Percentiles rank a stretch among this genome's conserved stretches.
Evolutionary conservation across 2,329 filamentous ascomycete species (phyloP).

Genomic region (Phialocephala sp.): DNA sequence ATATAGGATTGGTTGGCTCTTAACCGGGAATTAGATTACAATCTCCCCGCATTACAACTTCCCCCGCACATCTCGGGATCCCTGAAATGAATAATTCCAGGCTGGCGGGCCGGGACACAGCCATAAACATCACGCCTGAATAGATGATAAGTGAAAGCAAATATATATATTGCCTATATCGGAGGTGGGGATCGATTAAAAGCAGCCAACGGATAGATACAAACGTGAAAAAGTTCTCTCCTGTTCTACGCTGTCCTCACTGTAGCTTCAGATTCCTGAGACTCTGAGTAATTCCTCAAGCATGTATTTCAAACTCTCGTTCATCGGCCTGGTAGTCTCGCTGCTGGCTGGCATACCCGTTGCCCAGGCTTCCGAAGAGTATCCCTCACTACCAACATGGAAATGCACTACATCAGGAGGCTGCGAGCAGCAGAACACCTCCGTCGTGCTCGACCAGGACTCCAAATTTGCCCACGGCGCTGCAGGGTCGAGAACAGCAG

Average conservation of each 20-base stretch:
- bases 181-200: constrained; percentile 10
- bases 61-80: constrained; percentile 12
- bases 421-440: constrained; percentile 54
- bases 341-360: constrained; percentile 13
- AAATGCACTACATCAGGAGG: constrained; percentile 57
- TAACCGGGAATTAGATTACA: constrained; percentile 17
- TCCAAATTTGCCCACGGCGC: constrained; percentile 44
- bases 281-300: neutral
- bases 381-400: constrained; percentile 57
- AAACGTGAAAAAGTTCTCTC: constrained; percentile 5
- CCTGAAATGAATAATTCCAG: constrained; percentile 18
- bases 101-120: constrained; percentile 13
- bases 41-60: constrained; percentile 8
- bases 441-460: constrained; percentile 54
- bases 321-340: constrained; percentile 16
- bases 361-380: constrained; percentile 46
- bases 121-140: constrained; percentile 24
- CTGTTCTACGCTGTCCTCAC: neutral
- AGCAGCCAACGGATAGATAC: constrained; percentile 7
- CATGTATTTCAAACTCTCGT: constrained; percentile 25
- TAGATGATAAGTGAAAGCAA: constrained; percentile 12
- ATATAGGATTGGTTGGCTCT: constrained; percentile 14
- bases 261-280: neutral
- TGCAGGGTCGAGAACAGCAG: constrained; percentile 43
- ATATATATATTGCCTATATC: constrained; percentile 21